Evolutionary conservation across 768 basidiomycete species (phyloP).

Genomic region (Rhodotorula taiwanensis): DNA sequence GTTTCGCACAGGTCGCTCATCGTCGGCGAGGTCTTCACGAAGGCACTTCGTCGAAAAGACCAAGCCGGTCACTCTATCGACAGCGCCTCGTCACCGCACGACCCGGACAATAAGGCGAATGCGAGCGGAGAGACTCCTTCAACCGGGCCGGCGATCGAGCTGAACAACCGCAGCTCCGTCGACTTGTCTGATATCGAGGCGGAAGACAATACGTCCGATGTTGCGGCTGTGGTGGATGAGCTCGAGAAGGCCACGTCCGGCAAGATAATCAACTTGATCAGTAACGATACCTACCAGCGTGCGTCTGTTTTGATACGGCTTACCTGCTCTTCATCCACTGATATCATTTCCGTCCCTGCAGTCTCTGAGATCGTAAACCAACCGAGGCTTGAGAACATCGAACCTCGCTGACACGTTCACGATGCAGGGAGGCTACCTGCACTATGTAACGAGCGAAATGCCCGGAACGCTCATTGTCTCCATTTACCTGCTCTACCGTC

Average conservation of each 20-base stretch:
- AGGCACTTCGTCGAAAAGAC: slow-evolving; percentile 47
- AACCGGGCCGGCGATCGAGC: neutral
- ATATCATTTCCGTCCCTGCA: too few relatives aligned
- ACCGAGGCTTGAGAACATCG: too few relatives aligned
- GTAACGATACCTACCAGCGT: slow-evolving; percentile 37
- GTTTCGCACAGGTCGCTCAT: slow-evolving; percentile 43
- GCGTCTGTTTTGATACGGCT: too few relatives aligned
- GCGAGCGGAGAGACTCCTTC: neutral
- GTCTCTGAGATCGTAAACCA: slow-evolving; percentile 33
- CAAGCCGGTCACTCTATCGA: slow-evolving; percentile 38
- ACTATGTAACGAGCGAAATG: slow-evolving; percentile 37
- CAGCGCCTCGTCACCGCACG: too few relatives aligned
- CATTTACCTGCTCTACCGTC: slow-evolving; percentile 18
- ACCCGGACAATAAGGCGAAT: neutral
- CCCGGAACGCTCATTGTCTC: slow-evolving; percentile 27
- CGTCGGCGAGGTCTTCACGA: slow-evolving; percentile 47
- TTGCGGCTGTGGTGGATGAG: slow-evolving; percentile 7
- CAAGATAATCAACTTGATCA: slow-evolving; percentile 41
- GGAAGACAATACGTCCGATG: neutral
- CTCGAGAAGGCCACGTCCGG: slow-evolving; percentile 33
- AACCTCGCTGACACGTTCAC: too few relatives aligned
- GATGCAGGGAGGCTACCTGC: slow-evolving; percentile 32
- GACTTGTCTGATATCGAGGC: slow-evolving; percentile 11
- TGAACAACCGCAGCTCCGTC: too few relatives aligned
- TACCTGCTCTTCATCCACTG: neutral